These are phyloP conservation scores for Russula abietina DNA, from an alignment of 768 basidiomycete genomes.

Conservation along the genomic window DNA sequence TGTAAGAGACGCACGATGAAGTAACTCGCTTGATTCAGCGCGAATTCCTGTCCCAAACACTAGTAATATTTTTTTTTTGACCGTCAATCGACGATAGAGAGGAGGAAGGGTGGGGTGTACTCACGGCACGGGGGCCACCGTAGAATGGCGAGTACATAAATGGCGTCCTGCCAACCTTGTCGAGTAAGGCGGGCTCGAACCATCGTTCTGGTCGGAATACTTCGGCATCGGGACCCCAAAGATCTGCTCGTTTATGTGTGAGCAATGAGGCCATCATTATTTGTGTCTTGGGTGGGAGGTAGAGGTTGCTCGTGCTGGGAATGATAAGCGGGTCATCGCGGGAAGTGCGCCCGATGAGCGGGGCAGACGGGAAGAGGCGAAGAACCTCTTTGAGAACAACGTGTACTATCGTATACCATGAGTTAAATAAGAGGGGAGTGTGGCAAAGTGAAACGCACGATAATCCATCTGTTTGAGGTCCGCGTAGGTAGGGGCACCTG, in stretches of 20 bases:
- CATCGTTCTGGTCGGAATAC: conserved; percentile 61
- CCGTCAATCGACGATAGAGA: background rate
- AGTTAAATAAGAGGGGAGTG: too few species aligned
- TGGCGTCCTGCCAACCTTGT: conserved; percentile 51
- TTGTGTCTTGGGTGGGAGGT: conserved; percentile 22
- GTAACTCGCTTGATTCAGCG: conserved; percentile 49
- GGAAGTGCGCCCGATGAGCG: conserved; percentile 19
- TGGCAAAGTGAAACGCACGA: conserved; percentile 9
- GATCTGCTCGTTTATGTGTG: conserved; percentile 40
- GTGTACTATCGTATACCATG: conserved; percentile 22
- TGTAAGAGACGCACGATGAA: conserved; percentile 51
- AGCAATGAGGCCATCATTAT: conserved; percentile 30
- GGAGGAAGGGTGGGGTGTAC: background rate
- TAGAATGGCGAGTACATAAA: conserved; percentile 70
- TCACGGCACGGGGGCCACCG: conserved; percentile 51
- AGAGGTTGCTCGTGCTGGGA: conserved; percentile 23
- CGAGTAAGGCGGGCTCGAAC: conserved; percentile 46
- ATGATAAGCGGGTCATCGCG: conserved; percentile 16
- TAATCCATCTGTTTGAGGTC: conserved; percentile 35
- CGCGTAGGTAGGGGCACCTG: conserved; percentile 30
- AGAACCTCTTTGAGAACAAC: conserved; percentile 35
- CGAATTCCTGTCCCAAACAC: conserved; percentile 55
- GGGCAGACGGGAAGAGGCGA: conserved; percentile 21
- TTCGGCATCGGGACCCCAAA: conserved; percentile 50
- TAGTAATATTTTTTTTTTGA: background rate